phyloP scores from a whole-genome alignment of 495 filamentous ascomycete species.

The Penicillium chermesinum region DNA sequence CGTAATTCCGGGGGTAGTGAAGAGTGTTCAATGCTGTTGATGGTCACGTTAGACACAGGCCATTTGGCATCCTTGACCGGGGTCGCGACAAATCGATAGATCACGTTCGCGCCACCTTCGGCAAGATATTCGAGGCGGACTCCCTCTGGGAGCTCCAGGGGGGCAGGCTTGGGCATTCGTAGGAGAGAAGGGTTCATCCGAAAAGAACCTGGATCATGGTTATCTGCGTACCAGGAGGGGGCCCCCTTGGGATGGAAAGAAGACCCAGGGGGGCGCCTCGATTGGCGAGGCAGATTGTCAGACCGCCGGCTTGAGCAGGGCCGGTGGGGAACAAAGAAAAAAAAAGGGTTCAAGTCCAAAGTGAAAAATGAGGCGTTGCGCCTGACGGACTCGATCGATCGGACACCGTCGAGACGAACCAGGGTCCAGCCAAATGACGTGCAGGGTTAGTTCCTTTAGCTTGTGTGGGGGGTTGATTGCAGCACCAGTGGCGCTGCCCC shows the following conservation, averaged over 20 bases:
- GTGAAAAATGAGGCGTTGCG: not conserved
- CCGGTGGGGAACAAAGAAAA: not conserved
- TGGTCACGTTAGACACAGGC: not conserved
- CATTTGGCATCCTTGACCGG: constrained; percentile 5
- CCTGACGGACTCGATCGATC: constrained; percentile 1
- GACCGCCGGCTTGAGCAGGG: not conserved
- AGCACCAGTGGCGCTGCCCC: constrained; percentile 27
- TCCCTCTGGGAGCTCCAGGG: constrained; percentile 37
- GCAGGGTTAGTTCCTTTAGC: constrained; percentile 26
- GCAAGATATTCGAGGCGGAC: constrained; percentile 49
- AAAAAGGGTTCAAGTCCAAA: not conserved
- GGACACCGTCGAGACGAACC: not conserved
- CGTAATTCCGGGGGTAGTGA: constrained; percentile 26
- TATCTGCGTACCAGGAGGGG: too few species aligned
- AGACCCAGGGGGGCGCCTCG: not conserved
- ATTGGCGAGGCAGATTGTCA: not conserved
- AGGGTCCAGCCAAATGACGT: constrained; percentile 8
- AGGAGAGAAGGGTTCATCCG: constrained; percentile 1
- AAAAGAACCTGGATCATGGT: too few species aligned
- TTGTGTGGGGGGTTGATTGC: constrained; percentile 10
- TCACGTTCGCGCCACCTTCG: constrained; percentile 69
- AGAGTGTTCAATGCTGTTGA: constrained; percentile 5
- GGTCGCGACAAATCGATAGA: constrained; percentile 54
- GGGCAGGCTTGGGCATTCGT: constrained; percentile 37
- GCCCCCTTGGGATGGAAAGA: not conserved